These are phyloP conservation scores for Pogostemon cablin DNA, from an alignment of 257 asterid genomes.

Conservation along the genomic window DNA sequence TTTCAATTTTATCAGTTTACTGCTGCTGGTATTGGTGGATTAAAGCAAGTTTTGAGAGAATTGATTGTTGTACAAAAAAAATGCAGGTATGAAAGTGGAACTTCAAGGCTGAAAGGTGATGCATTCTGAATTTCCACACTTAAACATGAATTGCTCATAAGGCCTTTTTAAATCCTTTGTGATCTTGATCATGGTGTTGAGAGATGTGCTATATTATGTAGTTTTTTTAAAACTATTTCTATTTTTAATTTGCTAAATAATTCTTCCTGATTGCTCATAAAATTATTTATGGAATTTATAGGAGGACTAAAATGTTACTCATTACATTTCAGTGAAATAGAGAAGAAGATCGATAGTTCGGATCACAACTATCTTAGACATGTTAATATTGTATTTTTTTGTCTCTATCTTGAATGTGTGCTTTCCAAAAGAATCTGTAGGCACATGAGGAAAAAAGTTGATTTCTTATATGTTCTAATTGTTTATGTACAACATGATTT, in stretches of 20 bases:
- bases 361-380: constrained; percentile 70
- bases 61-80: constrained; percentile 85
- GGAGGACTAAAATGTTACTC: constrained; percentile 97
- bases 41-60: constrained; percentile 59
- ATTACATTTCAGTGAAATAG: constrained; percentile 94
- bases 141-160: neutral
- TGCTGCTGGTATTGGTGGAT: no score
- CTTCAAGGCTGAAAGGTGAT: constrained; percentile 98
- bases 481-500: neutral
- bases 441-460: neutral
- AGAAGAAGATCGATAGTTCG: constrained; percentile 84
- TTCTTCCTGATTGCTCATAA: constrained; percentile 30
- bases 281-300: constrained; percentile 34
- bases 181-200: neutral
- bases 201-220: constrained; percentile 14
- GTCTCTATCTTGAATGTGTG: constrained; percentile 4
- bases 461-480: constrained; percentile 12
- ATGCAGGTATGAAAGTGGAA: constrained; percentile 95
- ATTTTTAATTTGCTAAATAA: neutral
- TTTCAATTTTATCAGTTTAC: no score
- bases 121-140: constrained; percentile 18
- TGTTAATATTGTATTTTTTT: constrained; percentile 17
- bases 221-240: neutral
- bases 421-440: constrained; percentile 1
- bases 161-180: neutral